Evolutionary conservation across 1,284 basidiomycete genomes (phyloP), one percentile per base, ranked within the genome.

Genomic region (Pseudozyma hubeiensis): DNA sequence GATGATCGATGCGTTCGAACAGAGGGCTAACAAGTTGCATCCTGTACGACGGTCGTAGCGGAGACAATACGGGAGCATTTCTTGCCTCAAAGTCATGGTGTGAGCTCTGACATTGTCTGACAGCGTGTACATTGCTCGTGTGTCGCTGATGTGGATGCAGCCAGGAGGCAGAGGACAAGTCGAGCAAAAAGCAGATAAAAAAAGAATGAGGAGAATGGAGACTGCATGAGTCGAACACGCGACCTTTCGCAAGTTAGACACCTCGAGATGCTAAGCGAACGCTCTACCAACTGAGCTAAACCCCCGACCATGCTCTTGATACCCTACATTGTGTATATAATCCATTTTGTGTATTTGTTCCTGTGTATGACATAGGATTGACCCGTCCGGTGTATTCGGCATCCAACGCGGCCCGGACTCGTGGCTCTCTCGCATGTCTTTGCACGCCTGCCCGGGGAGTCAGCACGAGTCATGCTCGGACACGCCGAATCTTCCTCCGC

Each of bases 1-100:
- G 85, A 97, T 97, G 93, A 91, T 97, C 29, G 87, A 91, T 64
- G 94, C 94, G 5, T 99, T 99, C 80, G 93, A 97, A 85, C 87
- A 91, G 75, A 88, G 94, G 35, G 95, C 65, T 13, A 44, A 66
- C 31, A 19, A 53, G 19, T 37, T 73, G 48, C 66, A 69, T 53
- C 53, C 66, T 8, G 6, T 0, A 3, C 43, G 44, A 49, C 7
- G 7, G 7, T 13, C 19, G 0, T 3, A 30, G 16, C 14, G 33
- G 29, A 45, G 24, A 6, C 13, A 17, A 33, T n/a, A 52, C 24
- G 24, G 24, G 4, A 24, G 24, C 24, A 24, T 24, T 24, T 24
- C n/a, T n/a, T 24, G 24, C 24, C 24, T 24, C 24, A 24, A 24
- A 24, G 24, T 24, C 24, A 24, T 24, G 24, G 24, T 24, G 24